These are phyloP conservation scores for Gossypium gossypioides DNA, from an alignment of 441 rosid species.

Conservation along the genomic window DNA sequence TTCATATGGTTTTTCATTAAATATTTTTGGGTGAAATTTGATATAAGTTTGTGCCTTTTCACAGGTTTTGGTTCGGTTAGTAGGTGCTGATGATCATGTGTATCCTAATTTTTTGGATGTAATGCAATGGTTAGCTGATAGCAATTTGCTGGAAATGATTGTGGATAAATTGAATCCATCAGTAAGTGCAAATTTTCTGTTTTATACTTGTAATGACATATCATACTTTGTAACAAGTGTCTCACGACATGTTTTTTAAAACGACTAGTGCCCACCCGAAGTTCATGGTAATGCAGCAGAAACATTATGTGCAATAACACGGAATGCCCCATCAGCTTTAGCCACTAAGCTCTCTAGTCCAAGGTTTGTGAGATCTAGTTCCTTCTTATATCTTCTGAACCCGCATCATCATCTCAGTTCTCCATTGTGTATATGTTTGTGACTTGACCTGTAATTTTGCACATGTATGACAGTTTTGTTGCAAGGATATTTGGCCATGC, in stretches of 20 bases:
- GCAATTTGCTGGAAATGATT: slow-evolving; percentile 84
- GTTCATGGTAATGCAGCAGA: slow-evolving; percentile 94
- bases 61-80: slow-evolving; percentile 89
- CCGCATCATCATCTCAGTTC: neutral
- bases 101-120: slow-evolving; percentile 91
- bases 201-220: neutral
- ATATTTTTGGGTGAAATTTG: slow-evolving; percentile 5
- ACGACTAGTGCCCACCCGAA: slow-evolving; percentile 63
- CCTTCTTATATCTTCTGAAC: slow-evolving; percentile 2
- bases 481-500: slow-evolving; percentile 88
- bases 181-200: slow-evolving; percentile 38
- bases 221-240: neutral
- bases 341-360: slow-evolving; percentile 80
- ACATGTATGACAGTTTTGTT: slow-evolving; percentile 54
- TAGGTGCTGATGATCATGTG: slow-evolving; percentile 89
- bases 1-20: neutral
- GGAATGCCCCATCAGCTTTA: slow-evolving; percentile 80
- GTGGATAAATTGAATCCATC: slow-evolving; percentile 79
- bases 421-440: neutral
- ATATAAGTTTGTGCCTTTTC: slow-evolving; percentile 10
- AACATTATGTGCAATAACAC: slow-evolving; percentile 82
- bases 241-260: slow-evolving; percentile 22
- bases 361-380: slow-evolving; percentile 39
- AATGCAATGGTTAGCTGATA: slow-evolving; percentile 94
- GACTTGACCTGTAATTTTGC: neutral